Evolutionary conservation across 371 early-diverging fungal species (phyloP), one percentile per base, ranked within the genome.

Genomic region (Catenaria anguillulae): DNA sequence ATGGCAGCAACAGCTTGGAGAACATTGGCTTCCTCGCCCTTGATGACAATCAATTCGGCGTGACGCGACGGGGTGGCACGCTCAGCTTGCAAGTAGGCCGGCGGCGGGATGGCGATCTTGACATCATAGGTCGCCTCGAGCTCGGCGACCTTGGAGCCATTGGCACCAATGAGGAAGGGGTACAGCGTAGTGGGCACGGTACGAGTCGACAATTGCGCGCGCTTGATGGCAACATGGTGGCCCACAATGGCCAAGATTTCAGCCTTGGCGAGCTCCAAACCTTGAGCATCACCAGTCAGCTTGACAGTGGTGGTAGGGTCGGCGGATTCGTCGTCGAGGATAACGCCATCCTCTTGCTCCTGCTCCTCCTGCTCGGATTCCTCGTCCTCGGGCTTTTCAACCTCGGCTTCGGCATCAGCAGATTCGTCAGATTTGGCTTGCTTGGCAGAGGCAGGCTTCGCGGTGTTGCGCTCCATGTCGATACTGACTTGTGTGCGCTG

Each of bases 241-340:
- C 82, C 77, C 55, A 90, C 87, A 62, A 91, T 80, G 59, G 75
- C 78, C 64, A 90, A 85, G 60, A 97, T 89, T 64, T 87, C 89
- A 59, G 81, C 84, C 69, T 85, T 84, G 50, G 97, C 97, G 36
- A 85, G 74, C 61, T 75, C 76, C 50, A 92, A 88, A 54, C 93
- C 90, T 50, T 82, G 77, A 55, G 73, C 73, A 73, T 93, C 90
- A 64, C 97, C 97, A 55, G 81, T 81, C 60, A 97, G 86, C 60
- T 81, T 79, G 35, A 93, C 79, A 31, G 73, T 73, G 34, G 35
- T 35, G 56, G 70, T 70, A 54, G 50, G 50, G 2, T 50, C 50
- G 50, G 75, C 73, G 17, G 35, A 4, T 17, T 10, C 61, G 50
- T 61, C 50, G 4, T 61, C 61, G 21, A 60, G 23, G 10, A 40